phyloP scores from a whole-genome alignment of 2,329 filamentous ascomycete species.

The Colletotrichum costaricense region DNA sequence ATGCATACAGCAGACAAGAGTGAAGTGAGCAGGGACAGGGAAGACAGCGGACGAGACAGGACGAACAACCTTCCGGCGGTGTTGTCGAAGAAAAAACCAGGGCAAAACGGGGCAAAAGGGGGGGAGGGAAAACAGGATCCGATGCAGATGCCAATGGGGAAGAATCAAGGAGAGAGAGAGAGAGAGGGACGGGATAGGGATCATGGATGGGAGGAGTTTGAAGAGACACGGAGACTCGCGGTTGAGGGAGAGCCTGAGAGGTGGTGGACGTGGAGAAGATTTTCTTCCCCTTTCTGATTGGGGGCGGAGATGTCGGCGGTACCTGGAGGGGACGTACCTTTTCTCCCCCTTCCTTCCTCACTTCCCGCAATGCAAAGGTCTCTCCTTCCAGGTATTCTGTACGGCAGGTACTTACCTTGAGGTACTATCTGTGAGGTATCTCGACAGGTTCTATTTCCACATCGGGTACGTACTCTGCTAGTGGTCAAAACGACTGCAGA shows the following conservation, averaged over 20 bases:
- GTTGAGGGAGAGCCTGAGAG: not conserved
- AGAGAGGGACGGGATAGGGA: not conserved
- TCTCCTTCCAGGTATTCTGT: too few relatives aligned
- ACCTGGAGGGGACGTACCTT: conserved; percentile 5
- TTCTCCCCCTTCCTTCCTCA: not conserved
- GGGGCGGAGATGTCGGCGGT: conserved; percentile 26
- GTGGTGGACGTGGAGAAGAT: not conserved
- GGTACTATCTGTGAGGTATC: not conserved
- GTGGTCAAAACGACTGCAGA: not conserved
- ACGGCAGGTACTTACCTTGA: too few relatives aligned
- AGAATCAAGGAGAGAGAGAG: conserved; percentile 13
- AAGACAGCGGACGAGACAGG: conserved; percentile 31
- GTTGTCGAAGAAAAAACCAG: conserved; percentile 23
- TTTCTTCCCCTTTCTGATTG: conserved; percentile 5
- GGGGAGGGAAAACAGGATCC: conserved; percentile 21
- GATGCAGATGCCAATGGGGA: conserved; percentile 3
- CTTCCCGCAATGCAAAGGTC: not conserved
- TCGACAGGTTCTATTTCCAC: not conserved
- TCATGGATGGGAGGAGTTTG: not conserved
- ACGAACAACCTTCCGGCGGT: conserved; percentile 34
- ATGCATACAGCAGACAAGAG: not conserved
- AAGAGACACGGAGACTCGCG: not conserved
- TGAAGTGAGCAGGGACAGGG: conserved; percentile 8
- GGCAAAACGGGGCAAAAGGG: conserved; percentile 27
- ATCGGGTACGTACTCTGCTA: not conserved